Evolutionary conservation across 768 basidiomycete species (phyloP).

Genomic region (Amanita pseudoporphyria): DNA sequence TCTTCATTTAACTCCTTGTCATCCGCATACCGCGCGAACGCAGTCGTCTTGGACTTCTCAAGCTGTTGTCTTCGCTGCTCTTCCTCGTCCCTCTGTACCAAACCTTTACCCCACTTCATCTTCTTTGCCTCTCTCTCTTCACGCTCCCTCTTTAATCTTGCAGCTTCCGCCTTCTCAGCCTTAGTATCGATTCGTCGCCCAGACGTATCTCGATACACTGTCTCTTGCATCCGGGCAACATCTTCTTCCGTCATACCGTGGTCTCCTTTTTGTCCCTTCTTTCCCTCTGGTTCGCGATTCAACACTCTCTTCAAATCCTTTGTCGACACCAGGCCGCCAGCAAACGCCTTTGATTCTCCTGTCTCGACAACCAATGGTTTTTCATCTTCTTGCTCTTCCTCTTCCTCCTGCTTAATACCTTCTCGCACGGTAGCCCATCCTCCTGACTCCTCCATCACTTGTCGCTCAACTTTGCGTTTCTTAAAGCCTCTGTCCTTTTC

Average conservation of each 20-base stretch:
- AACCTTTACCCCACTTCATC: constrained; percentile 98
- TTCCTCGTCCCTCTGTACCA: constrained; percentile 78
- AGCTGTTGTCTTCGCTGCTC: constrained; percentile 58
- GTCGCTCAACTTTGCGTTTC: constrained; percentile 41
- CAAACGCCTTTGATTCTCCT: constrained; percentile 33
- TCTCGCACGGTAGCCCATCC: constrained; percentile 60
- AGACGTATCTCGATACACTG: constrained; percentile 85
- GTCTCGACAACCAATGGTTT: constrained; percentile 51
- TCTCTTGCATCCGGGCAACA: constrained; percentile 66
- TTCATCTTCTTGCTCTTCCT: constrained; percentile 54
- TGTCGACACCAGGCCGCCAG: constrained; percentile 72
- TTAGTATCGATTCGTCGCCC: constrained; percentile 89
- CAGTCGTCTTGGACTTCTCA: constrained; percentile 53
- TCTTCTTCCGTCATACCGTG: constrained; percentile 38
- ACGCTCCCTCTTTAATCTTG: constrained; percentile 64
- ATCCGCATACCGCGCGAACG: constrained; percentile 73
- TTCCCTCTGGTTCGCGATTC: constrained; percentile 1
- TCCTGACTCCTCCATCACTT: constrained; percentile 35
- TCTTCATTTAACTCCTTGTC: constrained; percentile 84
- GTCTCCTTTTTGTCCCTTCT: constrained; percentile 14
- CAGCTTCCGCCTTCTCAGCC: constrained; percentile 76
- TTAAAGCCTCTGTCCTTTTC: constrained; percentile 75
- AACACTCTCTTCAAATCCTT: constrained; percentile 62
- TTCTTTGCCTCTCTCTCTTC: constrained; percentile 84
- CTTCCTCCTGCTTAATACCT: constrained; percentile 36